Base-by-base conservation (phyloP, 2,329 filamentous ascomycete genomes). In the Diplodia intermedia region DNA sequence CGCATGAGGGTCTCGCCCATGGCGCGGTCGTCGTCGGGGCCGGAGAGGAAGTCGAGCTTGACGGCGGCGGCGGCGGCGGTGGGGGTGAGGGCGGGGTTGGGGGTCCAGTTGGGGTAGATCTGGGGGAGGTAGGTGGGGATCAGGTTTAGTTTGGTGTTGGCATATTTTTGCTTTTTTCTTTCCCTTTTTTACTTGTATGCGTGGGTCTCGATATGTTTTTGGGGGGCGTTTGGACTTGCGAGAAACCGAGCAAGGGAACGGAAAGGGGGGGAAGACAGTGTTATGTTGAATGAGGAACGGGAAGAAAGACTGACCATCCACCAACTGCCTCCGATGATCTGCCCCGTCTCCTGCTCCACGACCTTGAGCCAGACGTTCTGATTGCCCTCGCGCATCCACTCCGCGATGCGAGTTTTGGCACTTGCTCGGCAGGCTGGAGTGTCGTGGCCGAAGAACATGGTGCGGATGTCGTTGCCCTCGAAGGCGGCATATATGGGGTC, bases 371-470 rank as follows among this genome's bases (percentile, higher is more conserved):
- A 65, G 3, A 65, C 62, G 14, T 55, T 65, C 8, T 55, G 50
- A 5, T 23, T 52, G 2, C 52, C 62, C n/a, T 36, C 20, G 18
- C n/a, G 31, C 62, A 65, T 65, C 23, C 20, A 26, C 8, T 4
- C 29, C 12, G 52, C 33, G 3, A 65, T 55, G 23, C 50, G 33
- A 20, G 54, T 20, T 26, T 55, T 65, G 9, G 62, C 36, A 14
- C 52, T 65, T 3, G 33, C 50, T 14, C 52, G 31, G 50, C 50
- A 31, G 4, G 18, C 50, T 6, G 49, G 50, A 2, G 33, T 55
- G n/a, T 65, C 62, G 15, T 65, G 62, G 3, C 62, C 62, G 36
- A 65, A 65, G 52, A 65, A 63, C 60, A 63, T 52, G 6, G 60
- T 63, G 47, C 60, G 60, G n/a, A 63, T n/a, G 31, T 63, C 60